Conservation (phyloP, 257 asterid genomes). For the Penstemon barbatus region DNA sequence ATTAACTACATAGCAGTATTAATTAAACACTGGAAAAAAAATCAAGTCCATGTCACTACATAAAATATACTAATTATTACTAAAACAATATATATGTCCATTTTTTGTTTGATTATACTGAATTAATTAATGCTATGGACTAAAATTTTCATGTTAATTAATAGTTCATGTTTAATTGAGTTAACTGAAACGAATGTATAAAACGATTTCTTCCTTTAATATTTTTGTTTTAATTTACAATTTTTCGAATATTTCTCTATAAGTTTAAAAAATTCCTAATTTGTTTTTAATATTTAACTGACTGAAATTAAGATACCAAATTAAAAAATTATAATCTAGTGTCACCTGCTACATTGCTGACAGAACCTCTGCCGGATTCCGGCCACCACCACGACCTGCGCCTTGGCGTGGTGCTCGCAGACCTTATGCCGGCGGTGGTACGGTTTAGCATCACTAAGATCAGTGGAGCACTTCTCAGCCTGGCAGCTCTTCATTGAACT, state of each 20-base stretch:
- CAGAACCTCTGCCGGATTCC: slow-evolving; percentile 79
- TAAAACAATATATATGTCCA: background rate
- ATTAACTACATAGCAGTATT: no score
- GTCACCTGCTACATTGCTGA: slow-evolving; percentile 88
- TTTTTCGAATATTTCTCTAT: background rate
- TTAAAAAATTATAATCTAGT: background rate
- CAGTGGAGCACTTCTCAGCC: slow-evolving; percentile 59
- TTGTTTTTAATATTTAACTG: background rate
- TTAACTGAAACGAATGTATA: no score
- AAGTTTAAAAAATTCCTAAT: background rate
- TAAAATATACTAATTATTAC: background rate
- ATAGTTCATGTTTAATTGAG: no score
- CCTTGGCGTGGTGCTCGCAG: slow-evolving; percentile 66
- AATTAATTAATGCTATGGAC: no score
- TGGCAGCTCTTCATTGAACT: slow-evolving; percentile 54
- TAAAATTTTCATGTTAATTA: no score
- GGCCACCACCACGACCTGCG: slow-evolving; percentile 59
- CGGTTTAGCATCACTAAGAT: slow-evolving; percentile 54
- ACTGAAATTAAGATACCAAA: background rate
- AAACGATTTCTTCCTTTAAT: background rate
- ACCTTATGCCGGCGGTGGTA: slow-evolving; percentile 74
- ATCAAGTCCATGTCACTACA: slow-evolving; percentile 28
- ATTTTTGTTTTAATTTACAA: background rate
- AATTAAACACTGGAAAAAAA: slow-evolving; percentile 9
- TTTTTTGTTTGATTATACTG: background rate